A percentile compares a stretch with the other conserved stretches of the same genome.
These are phyloP conservation scores for Colletotrichum salicis DNA, from an alignment of 2,329 filamentous ascomycete genomes.

Conservation along the genomic window DNA sequence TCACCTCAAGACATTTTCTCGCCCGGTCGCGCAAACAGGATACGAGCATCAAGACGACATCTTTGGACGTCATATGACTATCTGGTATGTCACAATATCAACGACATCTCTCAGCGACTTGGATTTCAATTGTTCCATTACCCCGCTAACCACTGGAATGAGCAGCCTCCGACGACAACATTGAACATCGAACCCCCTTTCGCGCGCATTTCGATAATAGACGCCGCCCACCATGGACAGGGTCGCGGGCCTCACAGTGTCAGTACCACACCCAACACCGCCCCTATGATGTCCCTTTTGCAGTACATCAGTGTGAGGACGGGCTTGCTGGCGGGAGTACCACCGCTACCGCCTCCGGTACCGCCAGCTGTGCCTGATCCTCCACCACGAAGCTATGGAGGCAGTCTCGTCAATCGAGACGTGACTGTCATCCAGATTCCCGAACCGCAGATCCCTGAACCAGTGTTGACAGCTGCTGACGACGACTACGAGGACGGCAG, in stretches of 20 bases:
- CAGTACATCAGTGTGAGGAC: slow-evolving; percentile 40
- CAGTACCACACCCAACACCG: slow-evolving; percentile 29
- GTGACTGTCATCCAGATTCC: slow-evolving; percentile 36
- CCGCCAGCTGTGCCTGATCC: slow-evolving; percentile 32
- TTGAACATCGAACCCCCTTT: slow-evolving; percentile 28
- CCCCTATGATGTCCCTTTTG: slow-evolving; percentile 34
- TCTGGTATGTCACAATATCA: slow-evolving; percentile 16
- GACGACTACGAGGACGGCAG: slow-evolving; percentile 55
- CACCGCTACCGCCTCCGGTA: slow-evolving; percentile 22
- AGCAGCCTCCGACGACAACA: slow-evolving; percentile 24
- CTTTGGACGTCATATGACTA: slow-evolving; percentile 11
- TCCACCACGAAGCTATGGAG: slow-evolving; percentile 25
- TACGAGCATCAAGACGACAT: background rate
- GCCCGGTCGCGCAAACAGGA: background rate
- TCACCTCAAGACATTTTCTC: slow-evolving; percentile 2
- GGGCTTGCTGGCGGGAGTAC: slow-evolving; percentile 32
- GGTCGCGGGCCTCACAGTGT: slow-evolving; percentile 35
- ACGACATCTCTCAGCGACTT: background rate
- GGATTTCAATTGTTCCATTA: slow-evolving; percentile 42
- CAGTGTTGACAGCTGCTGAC: slow-evolving; percentile 44
- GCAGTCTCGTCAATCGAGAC: slow-evolving; percentile 34
- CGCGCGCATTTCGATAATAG: slow-evolving; percentile 16
- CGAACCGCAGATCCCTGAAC: slow-evolving; percentile 16
- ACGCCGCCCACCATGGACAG: slow-evolving; percentile 27
- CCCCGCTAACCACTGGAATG: slow-evolving; percentile 57